Evolutionary conservation across 2,329 filamentous ascomycete genomes (phyloP).

Genomic region (Chlorencoelia australis): DNA sequence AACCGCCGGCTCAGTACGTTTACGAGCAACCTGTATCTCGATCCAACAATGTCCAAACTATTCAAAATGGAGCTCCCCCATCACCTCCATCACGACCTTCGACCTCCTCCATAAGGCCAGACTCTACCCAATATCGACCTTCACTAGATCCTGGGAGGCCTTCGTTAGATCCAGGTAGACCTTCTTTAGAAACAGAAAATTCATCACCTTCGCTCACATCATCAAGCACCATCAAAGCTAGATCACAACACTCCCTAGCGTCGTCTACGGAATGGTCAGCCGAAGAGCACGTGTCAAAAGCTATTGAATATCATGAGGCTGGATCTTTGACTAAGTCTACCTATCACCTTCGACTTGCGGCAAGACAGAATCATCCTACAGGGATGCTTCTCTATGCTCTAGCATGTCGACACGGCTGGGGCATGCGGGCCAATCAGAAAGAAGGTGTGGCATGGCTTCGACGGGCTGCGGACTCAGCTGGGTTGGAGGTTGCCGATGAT

Average conservation of each 20-base stretch:
- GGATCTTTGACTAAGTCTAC: conserved; percentile 88
- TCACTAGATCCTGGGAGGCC: conserved; percentile 38
- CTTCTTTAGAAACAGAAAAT: conserved; percentile 20
- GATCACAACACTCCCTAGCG: conserved; percentile 40
- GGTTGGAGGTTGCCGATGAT: conserved; percentile 74
- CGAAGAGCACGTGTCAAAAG: conserved; percentile 84
- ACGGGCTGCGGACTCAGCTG: conserved; percentile 77
- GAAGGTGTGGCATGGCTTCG: conserved; percentile 90
- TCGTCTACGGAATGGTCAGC: conserved; percentile 60
- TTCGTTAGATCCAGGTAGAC: conserved; percentile 34
- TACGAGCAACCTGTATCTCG: conserved; percentile 48
- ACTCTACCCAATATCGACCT: conserved; percentile 29
- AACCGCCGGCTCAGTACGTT: conserved; percentile 43
- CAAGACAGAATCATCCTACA: conserved; percentile 74
- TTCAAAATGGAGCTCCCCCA: conserved; percentile 41
- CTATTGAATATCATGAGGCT: conserved; percentile 80
- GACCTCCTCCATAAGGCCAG: conserved; percentile 36
- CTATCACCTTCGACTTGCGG: conserved; percentile 86
- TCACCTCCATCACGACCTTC: conserved; percentile 52
- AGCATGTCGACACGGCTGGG: conserved; percentile 94
- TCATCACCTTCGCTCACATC: conserved; percentile 18
- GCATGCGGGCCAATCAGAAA: conserved; percentile 82
- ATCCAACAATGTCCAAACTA: conserved; percentile 33
- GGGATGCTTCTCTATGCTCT: conserved; percentile 95
- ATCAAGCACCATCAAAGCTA: conserved; percentile 28